Evolutionary conservation across 2,329 filamentous ascomycete species (phyloP), one percentile per base, ranked within the genome.

Genomic region (Knoxdaviesia proteae): DNA sequence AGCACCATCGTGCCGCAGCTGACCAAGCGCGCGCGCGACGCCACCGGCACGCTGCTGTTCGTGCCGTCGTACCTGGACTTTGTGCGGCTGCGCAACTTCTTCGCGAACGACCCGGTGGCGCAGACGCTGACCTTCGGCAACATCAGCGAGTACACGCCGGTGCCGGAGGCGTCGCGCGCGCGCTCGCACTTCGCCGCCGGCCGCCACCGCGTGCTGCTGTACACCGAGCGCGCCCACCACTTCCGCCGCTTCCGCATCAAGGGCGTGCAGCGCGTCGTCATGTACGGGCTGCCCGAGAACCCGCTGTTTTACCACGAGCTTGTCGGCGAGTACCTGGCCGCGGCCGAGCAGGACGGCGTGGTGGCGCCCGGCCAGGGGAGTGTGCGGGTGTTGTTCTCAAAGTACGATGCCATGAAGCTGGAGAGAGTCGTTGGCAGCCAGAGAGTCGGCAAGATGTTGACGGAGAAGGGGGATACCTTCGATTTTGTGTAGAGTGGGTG

Each of bases 21-120:
- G 10, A 67, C 73, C 42, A 80, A 81, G 52, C 71, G 78, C 33
- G 65, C 69, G n/a, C 74, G 73, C 46, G 72, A 76, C 44, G 64
- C 68, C 1, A 58, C 51, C 11, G 87, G 90, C 34, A 83, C 82
- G 0, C 65, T 98, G 10, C 68, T 98, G 53, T 94, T 93, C 61
- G 77, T 96, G 41, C 86, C 90, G 0, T 86, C 80, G 0, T 96
- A 94, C 60, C 77, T 94, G 46, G 90, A 98, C 62, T 96, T 96
- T 57, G 80, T 94, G 38, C 80, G 87, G 37, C 70, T 98, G 46
- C 77, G 90, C 43, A 98, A 96, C 62, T 83, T 87, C 61, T 87
- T 98, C 53, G 77, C 86, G 42, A 86, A 77, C 32, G 77, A 77
- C 10, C 51, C 64, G 7, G 60, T 64, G n/a, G 68, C 70, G 31